Evolutionary conservation across 495 filamentous ascomycete species (phyloP), one percentile per base, ranked within the genome.

Genomic region (Aspergillus avenaceus): DNA sequence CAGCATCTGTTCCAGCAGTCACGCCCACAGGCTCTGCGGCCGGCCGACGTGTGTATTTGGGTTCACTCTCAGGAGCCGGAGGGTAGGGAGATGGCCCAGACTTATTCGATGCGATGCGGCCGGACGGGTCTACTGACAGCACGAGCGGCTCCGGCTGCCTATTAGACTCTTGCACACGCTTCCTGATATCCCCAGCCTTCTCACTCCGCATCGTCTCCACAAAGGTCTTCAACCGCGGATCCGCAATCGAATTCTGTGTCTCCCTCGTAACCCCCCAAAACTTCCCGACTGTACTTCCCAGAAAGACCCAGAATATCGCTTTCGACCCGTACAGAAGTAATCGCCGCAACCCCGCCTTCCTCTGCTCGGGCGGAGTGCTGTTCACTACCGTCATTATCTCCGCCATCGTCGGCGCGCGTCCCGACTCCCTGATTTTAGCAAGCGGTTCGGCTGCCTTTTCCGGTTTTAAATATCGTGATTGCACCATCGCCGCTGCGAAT

Each of bases 211-310:
- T 19, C 9, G 62, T 61, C 8, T 47, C 47, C 12, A 50, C 14
- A 38, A 63, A 71, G 2, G 49, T 0, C 25, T 49, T 47, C 59
- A 74, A 16, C 16, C 69, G 58, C 19, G 62, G 56, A 52, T 74
- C 70, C 12, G 24, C 18, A 29, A 60, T 43, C 24, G 50, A 41
- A 5, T 8, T 38, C 8, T 27, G 40, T 4, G 58, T 55, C 37
- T 62, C 61, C 2, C 41, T 24, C 4, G 22, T 63, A 8, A 49
- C 34, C 0, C 55, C 57, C 14, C 22, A 47, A 4, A 56, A 26
- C 11, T 27, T 19, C 4, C 58, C 48, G 4, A 49, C 4, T 18
- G 60, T 51, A 8, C 12, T 26, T 13, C 44, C 55, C 5, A 42
- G 22, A 2, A 54, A 13, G 4, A 37, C 31, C 24, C 59, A 58